Evolutionary conservation across 495 filamentous ascomycete genomes (phyloP), one percentile per base, ranked within the genome.

Genomic region (Tuber indicum): DNA sequence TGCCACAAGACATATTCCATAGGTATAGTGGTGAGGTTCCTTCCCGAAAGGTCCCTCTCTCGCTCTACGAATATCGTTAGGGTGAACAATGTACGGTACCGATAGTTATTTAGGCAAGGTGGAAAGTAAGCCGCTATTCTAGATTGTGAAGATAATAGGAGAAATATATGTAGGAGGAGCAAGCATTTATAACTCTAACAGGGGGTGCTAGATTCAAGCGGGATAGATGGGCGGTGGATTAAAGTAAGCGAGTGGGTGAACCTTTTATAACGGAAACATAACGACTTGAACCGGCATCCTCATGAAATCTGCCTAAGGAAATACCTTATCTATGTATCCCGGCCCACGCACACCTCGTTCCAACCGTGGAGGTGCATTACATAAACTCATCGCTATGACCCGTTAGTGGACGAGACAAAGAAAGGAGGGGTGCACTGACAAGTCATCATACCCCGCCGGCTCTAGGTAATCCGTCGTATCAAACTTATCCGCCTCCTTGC

Each of bases 391-490:
- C 89, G 80, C 90, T 89, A 41, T 32, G 17, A 75, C 52, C 74
- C 66, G 52, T 77, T 36, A 80, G 81, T 23, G 23, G 39, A 66
- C n/a, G 41, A 70, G 66, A 66, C 75, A 45, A 82, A 75, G 7
- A 80, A 14, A 36, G 6, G 6, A 70, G 6, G 89, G 93, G 89
- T 86, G 91, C 88, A 93, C 94, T 86, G 90, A 93, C 81, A 92
- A 92, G 62, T 87, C 91, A 76, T 88, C 89, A 72, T 83, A 77
- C 17, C n/a, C 49, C 39, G 69, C n/a, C 17, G 49, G 36, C 21
- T 91, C 90, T 45, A 92, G 92, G 84, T 98, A 97, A 72, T 88
- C 83, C 46, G 87, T 90, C 32, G 88, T 88, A 85, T 98, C 95
- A 39, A 90, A 87, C 74, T 86, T 89, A 77, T 83, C 85, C 72